Percentiles rank a stretch among this genome's conserved stretches.
Evolutionary conservation across 768 basidiomycete genomes (phyloP).

Genomic region (Asterophora parasitica): DNA sequence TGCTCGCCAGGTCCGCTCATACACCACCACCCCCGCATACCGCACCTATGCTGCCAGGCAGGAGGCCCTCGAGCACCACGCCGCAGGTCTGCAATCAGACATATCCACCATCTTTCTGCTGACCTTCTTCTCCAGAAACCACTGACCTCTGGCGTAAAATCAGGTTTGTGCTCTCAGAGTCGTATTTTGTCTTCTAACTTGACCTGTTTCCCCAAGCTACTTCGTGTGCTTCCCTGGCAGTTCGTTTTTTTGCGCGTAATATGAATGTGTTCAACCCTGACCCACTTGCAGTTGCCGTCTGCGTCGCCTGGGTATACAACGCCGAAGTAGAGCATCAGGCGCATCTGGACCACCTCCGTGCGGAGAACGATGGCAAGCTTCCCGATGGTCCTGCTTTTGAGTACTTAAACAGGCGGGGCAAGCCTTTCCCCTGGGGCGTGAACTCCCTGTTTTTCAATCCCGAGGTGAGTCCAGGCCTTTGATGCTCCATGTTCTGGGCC

Average conservation of each 20-base stretch:
- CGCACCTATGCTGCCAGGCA: conserved; percentile 46
- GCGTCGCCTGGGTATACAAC: conserved; percentile 52
- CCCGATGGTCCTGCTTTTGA: conserved; percentile 70
- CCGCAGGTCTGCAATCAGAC: conserved; percentile 40
- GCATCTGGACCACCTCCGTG: conserved; percentile 65
- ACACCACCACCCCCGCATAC: conserved; percentile 34
- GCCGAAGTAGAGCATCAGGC: conserved; percentile 60
- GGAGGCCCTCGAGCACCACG: conserved; percentile 60
- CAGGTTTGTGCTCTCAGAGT: conserved; percentile 34
- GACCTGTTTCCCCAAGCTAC: conserved; percentile 43
- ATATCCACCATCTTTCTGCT: conserved; percentile 4
- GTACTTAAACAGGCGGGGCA: conserved; percentile 69
- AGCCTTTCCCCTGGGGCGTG: conserved; percentile 82
- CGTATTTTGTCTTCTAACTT: conserved; percentile 13
- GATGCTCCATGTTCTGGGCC: conserved; percentile 3
- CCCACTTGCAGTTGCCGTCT: conserved; percentile 37
- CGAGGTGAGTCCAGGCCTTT: conserved; percentile 40
- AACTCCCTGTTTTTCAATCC: conserved; percentile 84
- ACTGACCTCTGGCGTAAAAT: conserved; percentile 84
- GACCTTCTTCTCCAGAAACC: conserved; percentile 46
- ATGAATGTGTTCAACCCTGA: background rate
- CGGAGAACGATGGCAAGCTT: conserved; percentile 68
- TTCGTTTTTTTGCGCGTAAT: conserved; percentile 34
- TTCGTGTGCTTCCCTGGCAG: conserved; percentile 74
- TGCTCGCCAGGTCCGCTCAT: conserved; percentile 34